Percentiles rank a stretch among this genome's conserved stretches.
Evolutionary conservation across 2,329 filamentous ascomycete species (phyloP).

Genomic region (Phyllosticta paracitricarpa): DNA sequence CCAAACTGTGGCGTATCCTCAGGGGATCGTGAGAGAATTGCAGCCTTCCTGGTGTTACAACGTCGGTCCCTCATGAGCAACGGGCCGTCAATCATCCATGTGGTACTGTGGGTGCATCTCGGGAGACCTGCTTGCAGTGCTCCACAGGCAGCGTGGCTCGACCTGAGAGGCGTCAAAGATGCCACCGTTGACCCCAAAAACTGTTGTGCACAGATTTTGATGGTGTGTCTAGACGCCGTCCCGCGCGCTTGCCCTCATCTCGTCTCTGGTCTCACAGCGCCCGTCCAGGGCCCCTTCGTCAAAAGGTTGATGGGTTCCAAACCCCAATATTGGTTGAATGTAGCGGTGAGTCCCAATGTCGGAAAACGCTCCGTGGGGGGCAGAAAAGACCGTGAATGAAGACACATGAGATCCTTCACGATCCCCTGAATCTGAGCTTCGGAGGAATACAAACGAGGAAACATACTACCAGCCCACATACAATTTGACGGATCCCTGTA

Average conservation of each 20-base stretch:
- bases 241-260: not conserved
- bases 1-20: not conserved
- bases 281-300: not conserved
- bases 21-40: not conserved
- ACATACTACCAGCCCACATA: not conserved
- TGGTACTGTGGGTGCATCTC: not conserved
- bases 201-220: not conserved
- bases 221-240: not conserved
- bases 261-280: not conserved
- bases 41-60: not conserved
- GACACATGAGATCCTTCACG: not conserved
- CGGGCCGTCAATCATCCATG: not conserved
- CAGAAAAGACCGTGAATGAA: not conserved
- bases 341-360: not conserved
- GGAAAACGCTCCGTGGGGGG: not conserved
- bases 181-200: not conserved
- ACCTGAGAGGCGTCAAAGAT: not conserved
- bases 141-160: not conserved
- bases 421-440: not conserved
- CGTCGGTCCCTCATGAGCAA: not conserved
- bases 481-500: not conserved
- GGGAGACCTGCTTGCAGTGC: not conserved
- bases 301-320: not conserved
- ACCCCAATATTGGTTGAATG: not conserved
- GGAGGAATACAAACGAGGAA: not conserved